phyloP scores from a whole-genome alignment of 2,329 filamentous ascomycete genomes.

The Botrytis porri region DNA sequence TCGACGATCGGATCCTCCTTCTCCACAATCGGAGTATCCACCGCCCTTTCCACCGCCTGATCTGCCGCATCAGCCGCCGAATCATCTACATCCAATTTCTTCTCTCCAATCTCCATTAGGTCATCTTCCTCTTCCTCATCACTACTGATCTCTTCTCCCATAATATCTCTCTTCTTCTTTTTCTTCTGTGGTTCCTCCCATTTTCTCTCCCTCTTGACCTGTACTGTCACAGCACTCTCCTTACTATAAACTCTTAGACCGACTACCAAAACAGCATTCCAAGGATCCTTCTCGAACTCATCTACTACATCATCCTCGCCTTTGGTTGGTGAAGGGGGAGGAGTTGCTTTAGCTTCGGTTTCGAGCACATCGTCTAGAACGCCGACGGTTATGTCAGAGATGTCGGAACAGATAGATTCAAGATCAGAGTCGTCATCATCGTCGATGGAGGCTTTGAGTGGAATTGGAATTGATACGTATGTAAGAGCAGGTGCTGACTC shows the following conservation, averaged over 20 bases:
- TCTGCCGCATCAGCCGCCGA: conserved; percentile 20
- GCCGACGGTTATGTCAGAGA: conserved; percentile 26
- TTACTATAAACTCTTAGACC: conserved; percentile 60
- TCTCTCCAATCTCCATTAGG: conserved; percentile 20
- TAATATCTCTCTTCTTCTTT: conserved; percentile 38
- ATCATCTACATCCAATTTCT: conserved; percentile 21
- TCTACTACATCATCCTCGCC: conserved; percentile 49
- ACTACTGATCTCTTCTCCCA: conserved; percentile 46
- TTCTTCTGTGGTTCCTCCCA: conserved; percentile 28
- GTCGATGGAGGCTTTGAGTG: background rate
- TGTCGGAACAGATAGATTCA: conserved; percentile 27
- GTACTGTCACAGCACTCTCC: conserved; percentile 35
- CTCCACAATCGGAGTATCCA: conserved; percentile 11
- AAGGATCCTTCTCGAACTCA: conserved; percentile 55
- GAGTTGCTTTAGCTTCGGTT: conserved; percentile 19
- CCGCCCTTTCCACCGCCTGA: conserved; percentile 4
- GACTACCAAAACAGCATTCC: conserved; percentile 62
- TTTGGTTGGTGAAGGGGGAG: conserved; percentile 21
- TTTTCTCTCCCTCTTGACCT: conserved; percentile 29
- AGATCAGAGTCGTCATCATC: conserved; percentile 20
- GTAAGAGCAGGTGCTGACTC: background rate
- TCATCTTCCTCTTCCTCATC: conserved; percentile 34
- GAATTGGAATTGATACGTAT: background rate
- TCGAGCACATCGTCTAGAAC: conserved; percentile 27
- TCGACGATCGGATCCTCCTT: background rate